phyloP scores from a whole-genome alignment of 345 rosid genomes.

The Clarkia xantiana region DNA sequence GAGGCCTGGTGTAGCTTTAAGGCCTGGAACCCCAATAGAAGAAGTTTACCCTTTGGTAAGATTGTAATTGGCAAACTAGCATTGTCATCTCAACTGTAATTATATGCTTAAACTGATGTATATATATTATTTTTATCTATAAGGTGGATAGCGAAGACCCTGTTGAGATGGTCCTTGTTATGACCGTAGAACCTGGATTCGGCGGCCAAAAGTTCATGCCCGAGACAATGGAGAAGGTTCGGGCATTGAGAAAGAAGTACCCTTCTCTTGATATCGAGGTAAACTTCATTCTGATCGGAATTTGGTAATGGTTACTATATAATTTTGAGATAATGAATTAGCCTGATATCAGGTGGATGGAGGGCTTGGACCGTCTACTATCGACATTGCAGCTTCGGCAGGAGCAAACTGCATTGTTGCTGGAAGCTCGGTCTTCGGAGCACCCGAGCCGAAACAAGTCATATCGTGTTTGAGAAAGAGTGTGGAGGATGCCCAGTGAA shows the following conservation, averaged over 20 bases:
- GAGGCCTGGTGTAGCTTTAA: conserved; percentile 76
- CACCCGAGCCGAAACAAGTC: conserved; percentile 61
- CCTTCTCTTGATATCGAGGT: conserved; percentile 85
- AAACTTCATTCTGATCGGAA: background rate
- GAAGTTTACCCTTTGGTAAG: conserved; percentile 77
- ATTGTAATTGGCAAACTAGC: too few relatives aligned
- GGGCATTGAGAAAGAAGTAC: conserved; percentile 42
- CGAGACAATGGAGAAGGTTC: conserved; percentile 71
- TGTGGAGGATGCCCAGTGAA: conserved; percentile 36
- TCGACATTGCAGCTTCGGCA: conserved; percentile 58
- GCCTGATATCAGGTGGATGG: conserved; percentile 54
- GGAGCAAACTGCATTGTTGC: conserved; percentile 81
- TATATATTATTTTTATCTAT: background rate
- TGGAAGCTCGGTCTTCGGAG: conserved; percentile 90
- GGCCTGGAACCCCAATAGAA: conserved; percentile 75
- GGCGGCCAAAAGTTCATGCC: conserved; percentile 96
- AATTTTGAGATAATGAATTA: too few relatives aligned
- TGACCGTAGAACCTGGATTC: conserved; percentile 90
- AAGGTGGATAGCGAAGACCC: conserved; percentile 66
- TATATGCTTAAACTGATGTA: background rate
- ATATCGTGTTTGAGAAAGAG: conserved; percentile 49
- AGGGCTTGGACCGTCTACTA: conserved; percentile 83
- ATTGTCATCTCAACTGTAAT: too few relatives aligned
- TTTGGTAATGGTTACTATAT: background rate
- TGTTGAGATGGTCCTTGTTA: conserved; percentile 90